Percentiles rank a stretch among this genome's conserved stretches.
Conservation (phyloP, 176 grass and related monocot species). For the Coix lacrymajobi region DNA sequence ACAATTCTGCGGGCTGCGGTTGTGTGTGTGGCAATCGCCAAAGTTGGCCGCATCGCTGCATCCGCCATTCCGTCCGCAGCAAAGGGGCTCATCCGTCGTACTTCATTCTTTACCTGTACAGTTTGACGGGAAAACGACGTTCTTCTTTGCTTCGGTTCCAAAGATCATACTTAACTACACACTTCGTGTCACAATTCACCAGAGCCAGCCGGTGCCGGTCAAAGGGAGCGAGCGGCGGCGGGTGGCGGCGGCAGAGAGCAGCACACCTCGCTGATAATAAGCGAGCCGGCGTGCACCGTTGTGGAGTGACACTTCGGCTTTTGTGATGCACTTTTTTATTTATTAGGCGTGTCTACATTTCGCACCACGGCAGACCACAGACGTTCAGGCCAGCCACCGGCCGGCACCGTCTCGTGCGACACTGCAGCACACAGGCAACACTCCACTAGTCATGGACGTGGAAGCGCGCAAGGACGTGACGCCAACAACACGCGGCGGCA, state of each 20-base stretch:
- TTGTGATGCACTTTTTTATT: neutral
- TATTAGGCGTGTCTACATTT: neutral
- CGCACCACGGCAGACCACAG: neutral
- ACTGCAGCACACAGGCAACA: neutral
- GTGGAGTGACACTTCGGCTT: neutral
- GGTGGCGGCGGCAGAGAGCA: neutral
- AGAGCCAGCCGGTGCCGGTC: neutral
- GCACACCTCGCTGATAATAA: neutral
- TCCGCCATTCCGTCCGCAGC: neutral
- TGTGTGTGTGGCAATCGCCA: neutral
- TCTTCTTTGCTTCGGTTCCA: neutral
- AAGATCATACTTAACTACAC: neutral
- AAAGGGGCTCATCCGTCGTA: neutral
- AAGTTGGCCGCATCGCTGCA: neutral
- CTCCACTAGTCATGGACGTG: constrained; percentile 25
- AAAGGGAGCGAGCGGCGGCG: neutral
- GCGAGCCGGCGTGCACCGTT: neutral
- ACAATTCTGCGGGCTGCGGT: neutral
- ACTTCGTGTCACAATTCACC: neutral
- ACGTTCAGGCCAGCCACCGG: neutral
- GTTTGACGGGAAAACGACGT: neutral
- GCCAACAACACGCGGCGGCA: neutral
- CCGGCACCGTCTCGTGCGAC: neutral
- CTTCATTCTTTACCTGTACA: neutral
- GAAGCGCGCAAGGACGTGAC: constrained; percentile 19